Percentiles rank a stretch among this genome's conserved stretches.
Evolutionary conservation across 2,329 filamentous ascomycete species (phyloP).

Genomic region (Penicillium olsonii): DNA sequence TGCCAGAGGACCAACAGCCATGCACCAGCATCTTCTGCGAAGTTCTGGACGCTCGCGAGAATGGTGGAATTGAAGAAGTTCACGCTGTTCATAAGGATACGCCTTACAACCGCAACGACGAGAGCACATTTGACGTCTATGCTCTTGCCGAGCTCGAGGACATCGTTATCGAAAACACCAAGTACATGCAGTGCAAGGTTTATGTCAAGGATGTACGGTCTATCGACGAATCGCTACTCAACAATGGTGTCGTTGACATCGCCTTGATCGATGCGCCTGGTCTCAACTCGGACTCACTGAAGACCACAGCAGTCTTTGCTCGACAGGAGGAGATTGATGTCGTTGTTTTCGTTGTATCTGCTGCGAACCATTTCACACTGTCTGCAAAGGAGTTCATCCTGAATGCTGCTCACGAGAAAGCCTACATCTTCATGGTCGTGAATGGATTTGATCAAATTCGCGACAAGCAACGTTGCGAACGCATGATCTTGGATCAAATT

Average conservation of each 20-base stretch:
- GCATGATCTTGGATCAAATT: conserved; percentile 91
- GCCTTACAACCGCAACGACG: conserved; percentile 83
- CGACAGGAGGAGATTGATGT: conserved; percentile 98
- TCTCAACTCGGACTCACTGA: conserved; percentile 91
- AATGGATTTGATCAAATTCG: conserved; percentile 95
- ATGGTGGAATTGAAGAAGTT: conserved; percentile 88
- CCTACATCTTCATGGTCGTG: conserved; percentile 98
- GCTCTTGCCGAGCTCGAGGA: conserved; percentile 75
- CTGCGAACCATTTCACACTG: conserved; percentile 95
- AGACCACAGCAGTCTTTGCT: conserved; percentile 96
- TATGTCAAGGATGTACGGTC: conserved; percentile 88
- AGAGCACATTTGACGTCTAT: conserved; percentile 91
- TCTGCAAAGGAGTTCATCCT: conserved; percentile 98
- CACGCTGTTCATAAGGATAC: conserved; percentile 86
- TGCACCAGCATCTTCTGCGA: conserved; percentile 99
- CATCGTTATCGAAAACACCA: conserved; percentile 84
- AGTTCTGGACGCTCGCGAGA: conserved; percentile 88
- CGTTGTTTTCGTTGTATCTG: conserved; percentile 96
- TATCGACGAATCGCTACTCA: conserved; percentile 90
- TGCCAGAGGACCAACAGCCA: conserved; percentile 96
- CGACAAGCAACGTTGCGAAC: conserved; percentile 87
- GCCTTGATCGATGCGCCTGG: conserved; percentile 95
- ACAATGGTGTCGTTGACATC: conserved; percentile 97
- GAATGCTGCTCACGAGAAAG: conserved; percentile 93
- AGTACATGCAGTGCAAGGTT: conserved; percentile 93